A percentile compares a stretch with the other conserved stretches of the same genome.
These are phyloP conservation scores for Eimeria necatrix DNA, from an alignment of 169 alveolate species.

Conservation along the genomic window DNA sequence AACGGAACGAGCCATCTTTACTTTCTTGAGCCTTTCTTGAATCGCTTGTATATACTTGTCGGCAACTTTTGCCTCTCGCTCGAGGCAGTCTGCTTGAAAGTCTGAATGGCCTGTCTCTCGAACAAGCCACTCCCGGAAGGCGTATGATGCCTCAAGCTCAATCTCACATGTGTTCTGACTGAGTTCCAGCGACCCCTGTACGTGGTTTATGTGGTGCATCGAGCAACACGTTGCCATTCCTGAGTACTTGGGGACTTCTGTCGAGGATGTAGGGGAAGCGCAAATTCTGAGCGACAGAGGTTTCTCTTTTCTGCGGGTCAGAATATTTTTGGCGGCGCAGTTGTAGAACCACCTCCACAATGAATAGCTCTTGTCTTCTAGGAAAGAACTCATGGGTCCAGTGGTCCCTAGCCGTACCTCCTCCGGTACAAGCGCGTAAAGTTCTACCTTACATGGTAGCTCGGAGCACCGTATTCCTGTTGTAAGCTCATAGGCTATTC, in stretches of 20 bases:
- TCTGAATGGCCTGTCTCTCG: background rate
- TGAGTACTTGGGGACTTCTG: conserved; percentile 5
- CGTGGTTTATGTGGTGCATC: conserved; percentile 3
- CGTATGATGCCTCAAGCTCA: conserved; percentile 31
- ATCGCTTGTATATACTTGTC: background rate
- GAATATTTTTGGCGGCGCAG: conserved; percentile 19
- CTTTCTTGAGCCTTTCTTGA: background rate
- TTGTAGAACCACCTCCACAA: background rate
- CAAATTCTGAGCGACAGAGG: conserved; percentile 4
- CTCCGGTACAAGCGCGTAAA: conserved; percentile 35
- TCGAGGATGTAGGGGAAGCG: background rate
- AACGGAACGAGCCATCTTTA: conserved; percentile 1
- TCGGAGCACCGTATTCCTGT: conserved; percentile 39
- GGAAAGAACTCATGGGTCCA: conserved; percentile 7
- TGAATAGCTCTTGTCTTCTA: conserved; percentile 4
- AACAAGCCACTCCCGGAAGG: conserved; percentile 42
- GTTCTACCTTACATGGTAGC: conserved; percentile 15
- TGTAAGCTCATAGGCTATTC: conserved; percentile 3
- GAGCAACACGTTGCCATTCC: conserved; percentile 53
- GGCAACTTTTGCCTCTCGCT: conserved; percentile 1
- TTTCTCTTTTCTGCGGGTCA: conserved; percentile 24
- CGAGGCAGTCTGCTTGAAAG: conserved; percentile 18
- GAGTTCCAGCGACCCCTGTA: background rate
- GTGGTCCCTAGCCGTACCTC: conserved; percentile 48
- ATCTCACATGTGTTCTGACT: conserved; percentile 36